Conservation (phyloP, 2,329 filamentous ascomycete genomes). For the Alternaria novae-zelandiae region DNA sequence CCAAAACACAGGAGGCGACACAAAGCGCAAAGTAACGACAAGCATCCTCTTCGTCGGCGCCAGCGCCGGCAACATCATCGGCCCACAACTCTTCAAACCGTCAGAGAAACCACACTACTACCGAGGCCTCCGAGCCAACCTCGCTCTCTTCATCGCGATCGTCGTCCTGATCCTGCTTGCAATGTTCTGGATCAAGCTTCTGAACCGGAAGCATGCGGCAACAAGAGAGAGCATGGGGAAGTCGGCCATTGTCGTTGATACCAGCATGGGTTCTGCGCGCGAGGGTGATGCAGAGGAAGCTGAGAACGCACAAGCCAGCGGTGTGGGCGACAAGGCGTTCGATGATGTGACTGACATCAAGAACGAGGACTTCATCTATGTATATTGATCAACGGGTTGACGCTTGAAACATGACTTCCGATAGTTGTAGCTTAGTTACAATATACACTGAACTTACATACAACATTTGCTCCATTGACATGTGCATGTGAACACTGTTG, state of each 20-base stretch:
- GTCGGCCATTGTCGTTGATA: slow-evolving; percentile 62
- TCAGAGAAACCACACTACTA: slow-evolving; percentile 65
- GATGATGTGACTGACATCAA: slow-evolving; percentile 66
- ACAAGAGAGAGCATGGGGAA: slow-evolving; percentile 66
- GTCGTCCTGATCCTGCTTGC: slow-evolving; percentile 57
- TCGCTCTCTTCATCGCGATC: slow-evolving; percentile 67
- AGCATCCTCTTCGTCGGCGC: slow-evolving; percentile 70
- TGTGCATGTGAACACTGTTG: neutral
- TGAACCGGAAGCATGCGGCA: slow-evolving; percentile 64
- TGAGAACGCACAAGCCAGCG: slow-evolving; percentile 29
- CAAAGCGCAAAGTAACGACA: slow-evolving; percentile 71
- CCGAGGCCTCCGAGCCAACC: slow-evolving; percentile 65
- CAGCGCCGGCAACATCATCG: slow-evolving; percentile 70
- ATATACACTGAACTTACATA: neutral
- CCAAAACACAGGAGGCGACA: slow-evolving; percentile 71
- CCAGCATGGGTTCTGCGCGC: slow-evolving; percentile 62
- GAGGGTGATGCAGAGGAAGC: slow-evolving; percentile 47
- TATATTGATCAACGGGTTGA: slow-evolving; percentile 42
- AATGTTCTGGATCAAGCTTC: slow-evolving; percentile 56
- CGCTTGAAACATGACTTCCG: neutral
- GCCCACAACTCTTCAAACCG: slow-evolving; percentile 68
- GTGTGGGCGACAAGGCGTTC: slow-evolving; percentile 58
- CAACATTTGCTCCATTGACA: neutral
- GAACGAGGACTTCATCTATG: slow-evolving; percentile 70
- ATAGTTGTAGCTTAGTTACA: neutral